These are phyloP conservation scores for Aspergillus sp. DNA, from an alignment of 2,329 filamentous ascomycete genomes.

Conservation along the genomic window DNA sequence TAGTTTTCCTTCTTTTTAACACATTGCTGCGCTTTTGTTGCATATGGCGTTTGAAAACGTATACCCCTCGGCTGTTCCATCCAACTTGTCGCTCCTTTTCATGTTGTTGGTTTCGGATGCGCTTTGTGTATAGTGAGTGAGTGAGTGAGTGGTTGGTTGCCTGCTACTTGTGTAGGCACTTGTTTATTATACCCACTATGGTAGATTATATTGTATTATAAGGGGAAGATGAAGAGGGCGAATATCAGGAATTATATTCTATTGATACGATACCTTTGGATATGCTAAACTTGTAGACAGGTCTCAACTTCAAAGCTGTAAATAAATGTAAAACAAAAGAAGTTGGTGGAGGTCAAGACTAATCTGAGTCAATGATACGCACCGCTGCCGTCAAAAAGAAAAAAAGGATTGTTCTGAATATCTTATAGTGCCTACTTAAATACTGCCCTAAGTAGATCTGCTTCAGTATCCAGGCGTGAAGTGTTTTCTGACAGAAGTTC, in stretches of 20 bases:
- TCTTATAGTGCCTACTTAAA: no score
- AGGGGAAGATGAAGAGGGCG: background rate
- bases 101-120: background rate
- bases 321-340: no score
- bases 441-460: no score
- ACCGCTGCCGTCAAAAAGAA: no score
- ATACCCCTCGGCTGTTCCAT: conserved; percentile 11
- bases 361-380: no score
- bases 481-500: no score
- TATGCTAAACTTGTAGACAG: background rate
- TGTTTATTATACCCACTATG: background rate
- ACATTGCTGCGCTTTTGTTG: conserved; percentile 13
- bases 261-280: background rate
- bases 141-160: background rate
- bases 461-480: no score
- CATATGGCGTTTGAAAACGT: conserved; percentile 13
- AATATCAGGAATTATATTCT: background rate
- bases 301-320: no score
- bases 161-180: background rate
- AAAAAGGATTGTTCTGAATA: no score
- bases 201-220: conserved; percentile 5
- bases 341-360: no score
- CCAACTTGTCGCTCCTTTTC: conserved; percentile 8
- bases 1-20: conserved; percentile 2
- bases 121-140: no score